Evolutionary conservation across 345 rosid genomes (phyloP), one percentile per base, ranked within the genome.

Genomic region (Noccaea bulbosa): DNA sequence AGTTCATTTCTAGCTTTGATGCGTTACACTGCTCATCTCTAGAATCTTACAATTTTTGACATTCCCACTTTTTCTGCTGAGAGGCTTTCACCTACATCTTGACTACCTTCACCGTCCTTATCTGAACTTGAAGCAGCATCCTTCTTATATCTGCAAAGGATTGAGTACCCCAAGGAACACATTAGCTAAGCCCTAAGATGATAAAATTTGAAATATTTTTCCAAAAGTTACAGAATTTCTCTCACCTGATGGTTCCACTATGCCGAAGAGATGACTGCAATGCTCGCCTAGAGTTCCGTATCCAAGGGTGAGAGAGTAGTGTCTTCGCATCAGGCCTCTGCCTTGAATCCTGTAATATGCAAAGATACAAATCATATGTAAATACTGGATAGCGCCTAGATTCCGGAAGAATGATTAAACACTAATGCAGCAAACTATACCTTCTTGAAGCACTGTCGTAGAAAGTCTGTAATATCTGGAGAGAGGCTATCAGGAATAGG

Each of bases 271-370:
- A 81, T 75, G 99, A 87, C 78, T 86, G 95, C 79, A 91, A 81
- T 37, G 87, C 92, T 68, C 92, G 98, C 75, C 89, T 83, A 74
- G 82, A 88, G 68, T 91, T 91, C 62, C 82, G 92, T 82, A 94
- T 91, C 99, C 99, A 94, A 72, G 98, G 92, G 74, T 94, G 99
- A 71, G 98, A 94, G 67, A 94, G 97, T 64, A 94, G 74, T 24
- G 96, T 87, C 83, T 94, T 91, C 38, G 99, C 99, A 87, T 94
- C 98, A 47, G 99, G 96, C 81, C 99, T 87, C 81, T 91, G 93
- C 63, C 98, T 86, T 61, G 98, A 89, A 85, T 91, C 98, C 99
- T 94, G 82, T 41, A 72, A 74, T 27, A 77, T 17, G 64, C 66
- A 71, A 71, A 78, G 48, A 54, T 70, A 59, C 34, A 74, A 66